These are phyloP conservation scores for Handroanthus guayacan DNA, from an alignment of 257 asterid genomes.

Conservation along the genomic window DNA sequence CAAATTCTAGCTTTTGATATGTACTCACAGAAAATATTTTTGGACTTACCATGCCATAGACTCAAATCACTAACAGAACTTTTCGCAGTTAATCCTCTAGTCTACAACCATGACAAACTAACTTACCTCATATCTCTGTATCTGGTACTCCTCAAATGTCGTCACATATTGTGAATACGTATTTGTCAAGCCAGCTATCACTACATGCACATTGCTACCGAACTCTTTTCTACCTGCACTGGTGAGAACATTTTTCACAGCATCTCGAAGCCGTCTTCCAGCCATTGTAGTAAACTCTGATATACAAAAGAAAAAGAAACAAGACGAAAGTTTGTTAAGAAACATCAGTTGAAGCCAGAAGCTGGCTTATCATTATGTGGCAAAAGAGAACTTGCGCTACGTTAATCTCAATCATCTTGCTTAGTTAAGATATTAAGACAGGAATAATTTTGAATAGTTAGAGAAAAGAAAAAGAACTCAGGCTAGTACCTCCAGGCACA, in stretches of 20 bases:
- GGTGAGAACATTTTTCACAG: conserved; percentile 64
- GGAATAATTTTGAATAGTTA: conserved; percentile 15
- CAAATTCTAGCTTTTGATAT: no score
- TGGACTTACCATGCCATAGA: background rate
- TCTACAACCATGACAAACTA: background rate
- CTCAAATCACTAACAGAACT: background rate
- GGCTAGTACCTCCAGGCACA: conserved; percentile 87
- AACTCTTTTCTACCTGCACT: conserved; percentile 58
- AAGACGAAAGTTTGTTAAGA: background rate
- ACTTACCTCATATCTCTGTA: conserved; percentile 99
- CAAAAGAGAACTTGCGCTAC: no score
- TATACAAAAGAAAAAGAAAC: background rate
- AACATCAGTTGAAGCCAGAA: background rate
- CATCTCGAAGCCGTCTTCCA: conserved; percentile 97
- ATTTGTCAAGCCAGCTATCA: conserved; percentile 94
- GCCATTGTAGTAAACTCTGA: conserved; percentile 98
- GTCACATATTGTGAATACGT: conserved; percentile 93
- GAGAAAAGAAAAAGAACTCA: conserved; percentile 21
- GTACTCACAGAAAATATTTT: background rate
- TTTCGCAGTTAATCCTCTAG: background rate
- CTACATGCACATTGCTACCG: conserved; percentile 69
- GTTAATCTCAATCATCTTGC: background rate
- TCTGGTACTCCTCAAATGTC: conserved; percentile 86
- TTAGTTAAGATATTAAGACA: background rate
- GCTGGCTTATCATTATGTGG: no score